These are phyloP conservation scores for Populus alba DNA, from an alignment of 345 rosid genomes.

Conservation along the genomic window DNA sequence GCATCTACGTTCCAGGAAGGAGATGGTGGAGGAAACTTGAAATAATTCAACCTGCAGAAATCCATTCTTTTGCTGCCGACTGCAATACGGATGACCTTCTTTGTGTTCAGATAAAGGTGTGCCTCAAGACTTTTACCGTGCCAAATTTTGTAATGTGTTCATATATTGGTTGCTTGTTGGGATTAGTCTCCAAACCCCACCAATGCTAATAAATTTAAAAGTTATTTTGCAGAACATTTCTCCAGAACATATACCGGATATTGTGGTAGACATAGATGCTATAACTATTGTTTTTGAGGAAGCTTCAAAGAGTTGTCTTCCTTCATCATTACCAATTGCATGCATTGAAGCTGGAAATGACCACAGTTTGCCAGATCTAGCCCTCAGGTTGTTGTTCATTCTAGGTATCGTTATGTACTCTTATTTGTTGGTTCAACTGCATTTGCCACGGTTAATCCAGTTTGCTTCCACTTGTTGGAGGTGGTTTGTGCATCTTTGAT, in stretches of 20 bases:
- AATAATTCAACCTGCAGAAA: conserved; percentile 85
- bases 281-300: conserved; percentile 86
- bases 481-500: neutral
- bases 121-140: conserved; percentile 12
- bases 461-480: conserved; percentile 3
- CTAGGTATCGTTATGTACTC: conserved; percentile 21
- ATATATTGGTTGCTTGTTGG: conserved; percentile 1
- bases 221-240: conserved; percentile 71
- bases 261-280: conserved; percentile 78
- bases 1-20: conserved; percentile 85
- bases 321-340: conserved; percentile 83
- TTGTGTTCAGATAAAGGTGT: conserved; percentile 91
- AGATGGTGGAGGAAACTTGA: conserved; percentile 94
- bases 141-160: neutral
- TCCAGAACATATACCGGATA: conserved; percentile 66
- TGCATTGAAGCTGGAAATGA: conserved; percentile 90
- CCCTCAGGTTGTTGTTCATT: conserved; percentile 66
- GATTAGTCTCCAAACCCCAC: neutral
- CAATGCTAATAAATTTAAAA: conserved; percentile 1
- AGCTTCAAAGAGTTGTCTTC: conserved; percentile 65
- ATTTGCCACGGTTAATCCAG: neutral
- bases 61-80: conserved; percentile 74
- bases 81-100: conserved; percentile 95
- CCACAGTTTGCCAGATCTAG: conserved; percentile 76
- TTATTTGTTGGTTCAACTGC: conserved; percentile 16